A percentile compares a stretch with the other conserved stretches of the same genome.
Conservation (phyloP, 768 basidiomycete genomes). For the Leccinum arenicola region DNA sequence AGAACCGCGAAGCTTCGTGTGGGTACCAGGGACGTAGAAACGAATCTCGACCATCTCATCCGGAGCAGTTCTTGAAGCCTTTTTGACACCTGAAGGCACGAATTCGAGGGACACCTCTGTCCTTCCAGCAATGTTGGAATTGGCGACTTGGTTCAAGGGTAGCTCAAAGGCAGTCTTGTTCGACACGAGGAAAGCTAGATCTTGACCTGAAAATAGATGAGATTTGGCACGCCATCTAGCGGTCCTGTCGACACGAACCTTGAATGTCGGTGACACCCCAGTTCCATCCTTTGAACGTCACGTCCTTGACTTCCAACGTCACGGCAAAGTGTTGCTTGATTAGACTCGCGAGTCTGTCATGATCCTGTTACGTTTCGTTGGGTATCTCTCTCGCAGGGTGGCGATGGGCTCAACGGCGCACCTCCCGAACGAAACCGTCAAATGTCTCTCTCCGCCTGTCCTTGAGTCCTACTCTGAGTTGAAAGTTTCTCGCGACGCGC, state of each 20-base stretch:
- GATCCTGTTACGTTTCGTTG: conserved; percentile 55
- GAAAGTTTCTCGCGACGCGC: conserved; percentile 88
- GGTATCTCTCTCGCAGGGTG: background rate
- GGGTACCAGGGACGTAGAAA: conserved; percentile 88
- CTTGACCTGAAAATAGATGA: conserved; percentile 57
- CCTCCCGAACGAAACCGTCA: conserved; percentile 91
- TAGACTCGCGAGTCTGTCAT: conserved; percentile 76
- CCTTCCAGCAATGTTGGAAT: conserved; percentile 96
- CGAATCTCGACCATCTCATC: conserved; percentile 97
- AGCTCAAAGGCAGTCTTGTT: conserved; percentile 89
- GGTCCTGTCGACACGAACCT: conserved; percentile 47
- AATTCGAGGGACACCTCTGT: conserved; percentile 99
- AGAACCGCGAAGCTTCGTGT: conserved; percentile 58
- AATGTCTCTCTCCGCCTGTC: conserved; percentile 80
- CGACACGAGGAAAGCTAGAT: conserved; percentile 87
- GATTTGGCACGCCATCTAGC: background rate
- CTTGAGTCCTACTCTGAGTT: conserved; percentile 80
- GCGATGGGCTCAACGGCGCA: conserved; percentile 27
- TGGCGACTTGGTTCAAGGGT: conserved; percentile 82
- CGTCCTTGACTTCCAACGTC: conserved; percentile 81
- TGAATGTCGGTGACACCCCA: conserved; percentile 96
- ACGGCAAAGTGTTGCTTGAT: conserved; percentile 87
- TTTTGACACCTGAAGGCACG: conserved; percentile 46
- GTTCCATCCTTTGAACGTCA: conserved; percentile 94
- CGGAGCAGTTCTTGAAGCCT: conserved; percentile 38